These are phyloP conservation scores for Sicyos edulis DNA, from an alignment of 306 rosid species.

Conservation along the genomic window DNA sequence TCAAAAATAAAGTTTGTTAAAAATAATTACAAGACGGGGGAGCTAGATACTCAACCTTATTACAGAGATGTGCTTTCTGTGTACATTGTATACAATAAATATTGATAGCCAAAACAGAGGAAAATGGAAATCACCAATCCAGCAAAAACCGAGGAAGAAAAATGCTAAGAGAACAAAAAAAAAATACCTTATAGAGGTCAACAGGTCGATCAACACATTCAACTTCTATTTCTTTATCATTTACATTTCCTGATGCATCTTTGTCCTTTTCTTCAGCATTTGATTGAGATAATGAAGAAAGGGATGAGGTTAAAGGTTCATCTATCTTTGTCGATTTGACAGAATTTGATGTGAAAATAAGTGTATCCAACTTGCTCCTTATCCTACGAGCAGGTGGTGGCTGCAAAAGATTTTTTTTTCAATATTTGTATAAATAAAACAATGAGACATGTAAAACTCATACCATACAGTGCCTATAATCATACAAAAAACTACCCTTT, in stretches of 20 bases:
- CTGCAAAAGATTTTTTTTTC: conserved; percentile 38
- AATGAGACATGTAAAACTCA: background rate
- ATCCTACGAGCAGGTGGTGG: conserved; percentile 87
- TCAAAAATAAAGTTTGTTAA: background rate
- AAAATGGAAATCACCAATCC: conserved; percentile 2
- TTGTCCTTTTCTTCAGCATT: conserved; percentile 31
- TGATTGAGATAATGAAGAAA: conserved; percentile 30
- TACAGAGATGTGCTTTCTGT: background rate
- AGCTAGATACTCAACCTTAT: background rate
- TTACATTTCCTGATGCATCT: conserved; percentile 35
- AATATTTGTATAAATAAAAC: conserved; percentile 5
- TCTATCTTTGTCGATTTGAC: conserved; percentile 50
- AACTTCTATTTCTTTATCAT: conserved; percentile 55
- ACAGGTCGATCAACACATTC: conserved; percentile 91
- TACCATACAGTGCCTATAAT: background rate
- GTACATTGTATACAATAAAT: background rate
- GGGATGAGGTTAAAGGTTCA: conserved; percentile 32
- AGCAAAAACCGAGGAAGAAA: background rate
- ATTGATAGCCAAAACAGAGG: background rate
- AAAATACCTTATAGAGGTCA: conserved; percentile 84
- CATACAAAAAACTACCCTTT: background rate
- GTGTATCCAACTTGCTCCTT: conserved; percentile 74
- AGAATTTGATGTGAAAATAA: conserved; percentile 79
- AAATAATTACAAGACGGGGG: background rate
- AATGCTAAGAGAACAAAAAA: background rate